Conservation (phyloP, 2,329 filamentous ascomycete species). For the Ophiostoma quercus region DNA sequence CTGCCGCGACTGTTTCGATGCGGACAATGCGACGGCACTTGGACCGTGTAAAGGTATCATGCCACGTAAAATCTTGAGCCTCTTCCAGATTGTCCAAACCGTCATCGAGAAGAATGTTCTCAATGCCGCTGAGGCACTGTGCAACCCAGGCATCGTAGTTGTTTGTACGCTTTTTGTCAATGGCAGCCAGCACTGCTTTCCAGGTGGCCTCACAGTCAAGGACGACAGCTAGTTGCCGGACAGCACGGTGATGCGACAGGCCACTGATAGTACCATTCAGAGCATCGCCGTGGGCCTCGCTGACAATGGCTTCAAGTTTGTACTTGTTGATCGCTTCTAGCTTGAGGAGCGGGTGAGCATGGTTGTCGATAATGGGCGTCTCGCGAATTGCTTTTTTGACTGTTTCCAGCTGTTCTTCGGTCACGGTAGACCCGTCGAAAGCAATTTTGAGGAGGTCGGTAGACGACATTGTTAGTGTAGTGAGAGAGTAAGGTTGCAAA, state of each 20-base stretch:
- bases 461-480: neutral
- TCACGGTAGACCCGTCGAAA: neutral
- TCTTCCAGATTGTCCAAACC: slow-evolving; percentile 55
- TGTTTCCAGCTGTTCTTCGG: neutral
- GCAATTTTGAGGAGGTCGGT: neutral
- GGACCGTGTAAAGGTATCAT: slow-evolving; percentile 59
- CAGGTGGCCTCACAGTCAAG: slow-evolving; percentile 63
- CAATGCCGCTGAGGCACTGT: slow-evolving; percentile 65
- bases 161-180: slow-evolving; percentile 39
- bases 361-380: slow-evolving; percentile 66
- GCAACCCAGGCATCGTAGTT: slow-evolving; percentile 54
- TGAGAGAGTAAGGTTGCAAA: neutral
- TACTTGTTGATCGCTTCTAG: slow-evolving; percentile 44
- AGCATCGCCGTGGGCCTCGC: slow-evolving; percentile 66
- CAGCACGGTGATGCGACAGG: slow-evolving; percentile 64
- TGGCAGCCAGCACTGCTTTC: slow-evolving; percentile 44
- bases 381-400: slow-evolving; percentile 42
- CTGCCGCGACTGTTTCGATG: slow-evolving; percentile 66
- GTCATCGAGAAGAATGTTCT: slow-evolving; percentile 74
- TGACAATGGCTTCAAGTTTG: slow-evolving; percentile 56
- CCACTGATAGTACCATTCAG: slow-evolving; percentile 57
- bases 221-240: slow-evolving; percentile 60
- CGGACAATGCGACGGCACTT: slow-evolving; percentile 68
- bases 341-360: slow-evolving; percentile 64
- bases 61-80: slow-evolving; percentile 57